Percentiles rank a stretch among this genome's conserved stretches.
These are phyloP conservation scores for Fomitiporia mediterranea DNA, from an alignment of 1,284 basidiomycete genomes.

Conservation along the genomic window DNA sequence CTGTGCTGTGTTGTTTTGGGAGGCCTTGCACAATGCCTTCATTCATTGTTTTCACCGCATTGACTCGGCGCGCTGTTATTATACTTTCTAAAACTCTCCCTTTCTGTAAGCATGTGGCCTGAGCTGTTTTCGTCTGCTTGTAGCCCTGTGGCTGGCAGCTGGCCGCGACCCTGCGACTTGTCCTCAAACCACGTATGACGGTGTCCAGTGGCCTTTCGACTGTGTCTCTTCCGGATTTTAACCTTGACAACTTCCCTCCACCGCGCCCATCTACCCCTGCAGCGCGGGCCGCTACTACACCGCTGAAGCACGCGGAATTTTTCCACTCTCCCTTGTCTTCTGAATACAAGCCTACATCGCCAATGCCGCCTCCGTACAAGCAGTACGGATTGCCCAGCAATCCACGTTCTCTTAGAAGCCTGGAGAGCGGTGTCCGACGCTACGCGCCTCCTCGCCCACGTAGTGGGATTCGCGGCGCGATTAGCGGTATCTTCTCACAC, in stretches of 20 bases:
- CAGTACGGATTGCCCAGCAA: constrained; percentile 18
- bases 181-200: background rate
- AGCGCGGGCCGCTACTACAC: background rate
- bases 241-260: constrained; percentile 4
- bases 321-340: background rate
- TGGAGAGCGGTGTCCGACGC: constrained; percentile 27
- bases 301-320: background rate
- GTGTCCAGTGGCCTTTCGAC: background rate
- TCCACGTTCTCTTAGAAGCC: constrained; percentile 25
- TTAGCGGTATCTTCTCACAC: background rate
- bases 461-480: constrained; percentile 1
- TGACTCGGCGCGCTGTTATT: constrained; percentile 1
- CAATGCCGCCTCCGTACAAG: constrained; percentile 20
- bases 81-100: background rate
- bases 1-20: background rate
- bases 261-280: background rate
- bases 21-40: background rate
- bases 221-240: background rate
- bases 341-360: background rate
- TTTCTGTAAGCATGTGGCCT: background rate
- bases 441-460: background rate
- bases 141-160: background rate
- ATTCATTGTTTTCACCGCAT: constrained; percentile 1
- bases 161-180: background rate
- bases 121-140: background rate